A percentile compares a stretch with the other conserved stretches of the same genome.
phyloP scores from a whole-genome alignment of 129 eudicot species.

The Erigeron canadensis region DNA sequence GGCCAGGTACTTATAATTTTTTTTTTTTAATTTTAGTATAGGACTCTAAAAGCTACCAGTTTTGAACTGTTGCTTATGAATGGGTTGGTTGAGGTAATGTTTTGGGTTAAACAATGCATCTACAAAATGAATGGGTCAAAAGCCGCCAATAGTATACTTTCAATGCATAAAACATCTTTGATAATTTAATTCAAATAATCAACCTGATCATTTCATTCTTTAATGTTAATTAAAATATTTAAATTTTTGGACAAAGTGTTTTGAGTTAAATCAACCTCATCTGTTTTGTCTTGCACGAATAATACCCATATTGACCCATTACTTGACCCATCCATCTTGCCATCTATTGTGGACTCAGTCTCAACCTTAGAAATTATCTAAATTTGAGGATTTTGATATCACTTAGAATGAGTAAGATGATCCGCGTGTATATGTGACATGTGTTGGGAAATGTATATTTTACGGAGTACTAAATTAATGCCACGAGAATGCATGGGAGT shows the following conservation, averaged over 20 bases:
- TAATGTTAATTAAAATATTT: too few species aligned
- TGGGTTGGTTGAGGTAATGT: background rate
- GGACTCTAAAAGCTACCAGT: background rate
- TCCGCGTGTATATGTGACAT: background rate
- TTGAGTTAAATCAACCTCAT: background rate
- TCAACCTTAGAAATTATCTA: too few species aligned
- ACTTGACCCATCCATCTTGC: background rate
- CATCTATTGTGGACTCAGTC: background rate
- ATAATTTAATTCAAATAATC: background rate
- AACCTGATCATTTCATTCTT: background rate
- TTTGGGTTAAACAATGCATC: background rate
- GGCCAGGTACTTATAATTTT: slow-evolving; percentile 54
- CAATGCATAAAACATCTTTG: background rate
- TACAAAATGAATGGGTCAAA: background rate
- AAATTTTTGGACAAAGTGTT: too few species aligned
- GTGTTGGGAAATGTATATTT: background rate
- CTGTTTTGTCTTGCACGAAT: background rate
- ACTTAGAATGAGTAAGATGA: background rate
- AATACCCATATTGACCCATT: background rate
- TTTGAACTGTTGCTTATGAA: background rate
- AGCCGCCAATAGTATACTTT: background rate
- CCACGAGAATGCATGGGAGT: background rate
- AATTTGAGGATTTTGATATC: background rate
- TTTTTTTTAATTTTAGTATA: background rate
- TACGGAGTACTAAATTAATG: slow-evolving; percentile 6